These are phyloP conservation scores for Scutellaria baicalensis DNA, from an alignment of 257 asterid species.

Conservation along the genomic window DNA sequence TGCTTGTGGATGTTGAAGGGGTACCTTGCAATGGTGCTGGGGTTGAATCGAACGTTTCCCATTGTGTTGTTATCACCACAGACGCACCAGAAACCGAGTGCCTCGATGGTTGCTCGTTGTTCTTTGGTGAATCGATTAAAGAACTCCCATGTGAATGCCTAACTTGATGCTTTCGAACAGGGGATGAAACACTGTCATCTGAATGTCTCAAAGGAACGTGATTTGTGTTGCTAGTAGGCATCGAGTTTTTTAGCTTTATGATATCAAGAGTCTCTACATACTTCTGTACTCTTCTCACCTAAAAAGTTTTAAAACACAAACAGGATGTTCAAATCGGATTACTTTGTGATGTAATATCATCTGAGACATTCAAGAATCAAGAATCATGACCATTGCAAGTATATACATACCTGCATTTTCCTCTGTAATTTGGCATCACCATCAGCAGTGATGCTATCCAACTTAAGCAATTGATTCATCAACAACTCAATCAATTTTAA, in stretches of 20 bases:
- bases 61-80: constrained; percentile 78
- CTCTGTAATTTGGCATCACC: constrained; percentile 76
- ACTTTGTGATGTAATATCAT: too few relatives aligned
- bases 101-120: constrained; percentile 27
- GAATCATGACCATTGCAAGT: not conserved
- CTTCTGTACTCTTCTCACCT: constrained; percentile 78
- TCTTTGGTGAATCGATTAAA: constrained; percentile 24
- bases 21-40: constrained; percentile 20
- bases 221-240: not conserved
- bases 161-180: not conserved
- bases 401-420: constrained; percentile 64
- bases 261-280: constrained; percentile 70
- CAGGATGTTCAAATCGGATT: not conserved
- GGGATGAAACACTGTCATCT: constrained; percentile 10
- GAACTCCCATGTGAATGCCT: constrained; percentile 34
- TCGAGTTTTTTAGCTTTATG: constrained; percentile 61
- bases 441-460: constrained; percentile 63
- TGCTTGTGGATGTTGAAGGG: constrained; percentile 19
- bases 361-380: not conserved
- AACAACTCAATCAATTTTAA: constrained; percentile 52
- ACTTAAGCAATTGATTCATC: constrained; percentile 72
- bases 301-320: not conserved
- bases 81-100: constrained; percentile 46
- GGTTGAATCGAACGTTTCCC: constrained; percentile 84
- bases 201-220: not conserved